Evolutionary conservation across 2,329 filamentous ascomycete genomes (phyloP).

Genomic region (Pseudocercospora pini-densiflorae): DNA sequence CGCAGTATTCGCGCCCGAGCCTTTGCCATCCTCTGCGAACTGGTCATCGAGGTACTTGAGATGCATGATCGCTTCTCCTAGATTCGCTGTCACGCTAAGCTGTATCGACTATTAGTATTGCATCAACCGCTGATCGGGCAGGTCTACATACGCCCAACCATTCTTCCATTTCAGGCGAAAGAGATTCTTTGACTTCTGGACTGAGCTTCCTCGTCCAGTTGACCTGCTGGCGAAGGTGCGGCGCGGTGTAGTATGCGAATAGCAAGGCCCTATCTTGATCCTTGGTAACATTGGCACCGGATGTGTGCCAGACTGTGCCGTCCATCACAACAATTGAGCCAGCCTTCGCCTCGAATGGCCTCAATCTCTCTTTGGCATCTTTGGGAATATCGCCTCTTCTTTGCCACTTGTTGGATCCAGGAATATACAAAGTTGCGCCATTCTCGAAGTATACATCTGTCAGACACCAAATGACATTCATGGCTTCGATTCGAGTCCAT

Average conservation of each 20-base stretch:
- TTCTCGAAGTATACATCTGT: conserved; percentile 19
- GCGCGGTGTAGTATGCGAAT: conserved; percentile 21
- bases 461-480: conserved; percentile 21
- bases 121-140: neutral
- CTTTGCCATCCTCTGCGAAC: neutral
- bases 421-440: conserved; percentile 19
- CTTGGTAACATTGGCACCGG: conserved; percentile 16
- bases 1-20: neutral
- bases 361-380: conserved; percentile 11
- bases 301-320: conserved; percentile 23
- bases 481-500: conserved; percentile 11
- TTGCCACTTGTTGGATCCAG: conserved; percentile 17
- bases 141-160: neutral
- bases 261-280: conserved; percentile 19
- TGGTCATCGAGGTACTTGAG: conserved; percentile 13
- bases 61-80: conserved; percentile 1
- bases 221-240: conserved; percentile 15
- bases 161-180: conserved; percentile 17
- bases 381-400: conserved; percentile 11
- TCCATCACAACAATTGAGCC: conserved; percentile 22
- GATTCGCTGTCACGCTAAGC: neutral
- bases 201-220: conserved; percentile 22
- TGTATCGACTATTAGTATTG: neutral
- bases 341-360: conserved; percentile 21
- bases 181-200: conserved; percentile 9